Conservation (phyloP, 495 filamentous ascomycete genomes). For the Talaromyces ruber region DNA sequence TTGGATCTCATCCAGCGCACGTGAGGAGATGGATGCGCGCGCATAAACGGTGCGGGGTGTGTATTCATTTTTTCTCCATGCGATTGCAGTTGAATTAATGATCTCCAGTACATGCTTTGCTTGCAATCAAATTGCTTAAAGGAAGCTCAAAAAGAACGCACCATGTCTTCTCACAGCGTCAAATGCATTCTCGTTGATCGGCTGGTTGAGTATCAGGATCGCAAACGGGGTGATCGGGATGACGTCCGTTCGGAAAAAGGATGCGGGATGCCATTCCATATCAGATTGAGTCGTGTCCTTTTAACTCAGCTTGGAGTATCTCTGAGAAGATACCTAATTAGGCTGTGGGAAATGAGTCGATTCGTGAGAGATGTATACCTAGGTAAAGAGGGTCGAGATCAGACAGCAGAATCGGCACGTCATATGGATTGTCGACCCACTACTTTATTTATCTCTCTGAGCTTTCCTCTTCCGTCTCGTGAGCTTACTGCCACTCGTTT, state of each 20-base stretch:
- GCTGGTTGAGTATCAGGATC: constrained; percentile 64
- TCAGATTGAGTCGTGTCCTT: neutral
- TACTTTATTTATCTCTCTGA: neutral
- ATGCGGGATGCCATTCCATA: constrained; percentile 45
- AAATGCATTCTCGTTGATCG: constrained; percentile 45
- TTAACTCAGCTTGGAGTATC: no score
- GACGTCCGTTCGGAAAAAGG: constrained; percentile 30
- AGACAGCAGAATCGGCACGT: neutral
- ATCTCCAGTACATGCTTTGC: neutral
- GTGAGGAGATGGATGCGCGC: neutral
- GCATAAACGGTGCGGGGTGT: neutral
- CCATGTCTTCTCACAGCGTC: constrained; percentile 49
- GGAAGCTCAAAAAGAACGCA: constrained; percentile 18
- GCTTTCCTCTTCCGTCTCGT: neutral
- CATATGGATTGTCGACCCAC: neutral
- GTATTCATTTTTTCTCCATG: neutral
- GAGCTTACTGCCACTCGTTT: no score
- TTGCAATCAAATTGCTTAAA: neutral
- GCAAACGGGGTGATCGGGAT: constrained; percentile 38
- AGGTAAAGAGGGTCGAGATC: neutral
- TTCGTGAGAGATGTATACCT: neutral
- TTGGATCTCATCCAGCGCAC: neutral
- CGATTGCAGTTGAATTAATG: neutral
- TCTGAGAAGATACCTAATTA: neutral
- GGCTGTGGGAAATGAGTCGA: neutral